Evolutionary conservation across 2,329 filamentous ascomycete species (phyloP), one percentile per base, ranked within the genome.

Genomic region (Stenocarpella maydis): DNA sequence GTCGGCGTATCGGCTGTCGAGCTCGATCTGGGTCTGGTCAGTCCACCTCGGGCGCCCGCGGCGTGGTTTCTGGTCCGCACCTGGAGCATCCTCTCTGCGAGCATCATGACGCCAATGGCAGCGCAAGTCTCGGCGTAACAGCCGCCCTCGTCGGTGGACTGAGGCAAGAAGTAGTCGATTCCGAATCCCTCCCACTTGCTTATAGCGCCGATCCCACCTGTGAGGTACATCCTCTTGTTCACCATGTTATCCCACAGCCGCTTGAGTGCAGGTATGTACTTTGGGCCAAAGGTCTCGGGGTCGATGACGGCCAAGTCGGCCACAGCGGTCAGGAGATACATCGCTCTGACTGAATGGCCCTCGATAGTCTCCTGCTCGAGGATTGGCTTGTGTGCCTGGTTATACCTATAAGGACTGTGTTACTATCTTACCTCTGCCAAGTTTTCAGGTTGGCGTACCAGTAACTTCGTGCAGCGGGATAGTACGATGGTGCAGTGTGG

Each of bases 61-160:
- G 37, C 19, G 12, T 21, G 2, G 1, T 26, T 1, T 26, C 8
- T 4, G 26, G 4, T 14, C 19, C 21, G 28, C 2, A 87, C 74
- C 72, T 87, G 84, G 0, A 90, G 77, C 19, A 89, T 73, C 10
- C 87, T 77, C 71, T 89, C 84, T 0, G 86, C 86, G 0, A 89
- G 78, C 85, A 90, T 87, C 80, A 89, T 87, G 1, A 88, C 82
- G 10, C 85, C 87, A 70, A 89, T 88, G 0, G 83, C 82, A 0
- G 87, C 88, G 74, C 86, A 90, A 0, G 88, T 90, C 75, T 90
- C 88, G 1, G 86, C 82, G 74, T 89, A 90, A 73, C 87, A 89
- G 1, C 87, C 88, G 3, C 88, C 87, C 70, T 89, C 87, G 67
- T 89, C 87, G 0, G 85, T 85, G 1, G 84, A 80, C 41, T 88